Evolutionary conservation across 2,329 filamentous ascomycete species (phyloP).

Genomic region (Verticillium longisporum): DNA sequence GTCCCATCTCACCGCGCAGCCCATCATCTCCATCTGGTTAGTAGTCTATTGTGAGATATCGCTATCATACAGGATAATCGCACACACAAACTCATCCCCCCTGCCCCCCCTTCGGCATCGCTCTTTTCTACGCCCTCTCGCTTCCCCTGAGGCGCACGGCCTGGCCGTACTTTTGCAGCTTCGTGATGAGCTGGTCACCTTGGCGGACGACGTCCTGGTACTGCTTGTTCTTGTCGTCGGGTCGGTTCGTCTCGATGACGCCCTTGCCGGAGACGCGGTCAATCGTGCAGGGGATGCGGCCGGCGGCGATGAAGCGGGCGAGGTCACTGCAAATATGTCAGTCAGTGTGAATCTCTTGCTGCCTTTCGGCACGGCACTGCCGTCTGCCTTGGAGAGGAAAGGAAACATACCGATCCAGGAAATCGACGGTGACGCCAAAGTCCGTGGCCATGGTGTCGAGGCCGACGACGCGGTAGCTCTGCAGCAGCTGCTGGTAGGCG

Average conservation of each 20-base stretch:
- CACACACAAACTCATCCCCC: slow-evolving; percentile 14
- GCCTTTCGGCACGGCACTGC: neutral
- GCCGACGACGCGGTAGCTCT: slow-evolving; percentile 96
- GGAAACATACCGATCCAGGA: slow-evolving; percentile 73
- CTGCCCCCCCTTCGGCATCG: neutral
- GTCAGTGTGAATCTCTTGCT: neutral
- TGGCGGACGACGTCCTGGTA: slow-evolving; percentile 98
- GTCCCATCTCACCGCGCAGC: neutral
- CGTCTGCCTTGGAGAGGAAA: neutral
- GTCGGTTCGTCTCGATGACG: slow-evolving; percentile 95
- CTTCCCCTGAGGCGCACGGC: slow-evolving; percentile 90
- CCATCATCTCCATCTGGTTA: slow-evolving; percentile 13
- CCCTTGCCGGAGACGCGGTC: slow-evolving; percentile 94
- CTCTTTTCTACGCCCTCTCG: slow-evolving; percentile 64
- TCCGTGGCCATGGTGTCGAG: slow-evolving; percentile 94
- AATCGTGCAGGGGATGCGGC: slow-evolving; percentile 92
- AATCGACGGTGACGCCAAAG: slow-evolving; percentile 95
- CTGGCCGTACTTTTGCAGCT: slow-evolving; percentile 98
- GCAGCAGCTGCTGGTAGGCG: slow-evolving; percentile 92
- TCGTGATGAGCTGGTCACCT: slow-evolving; percentile 95
- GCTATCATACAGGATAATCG: slow-evolving; percentile 22
- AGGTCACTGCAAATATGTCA: slow-evolving; percentile 58
- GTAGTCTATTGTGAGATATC: slow-evolving; percentile 18
- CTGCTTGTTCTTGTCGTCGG: slow-evolving; percentile 99
- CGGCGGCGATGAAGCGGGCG: slow-evolving; percentile 92